phyloP scores from a whole-genome alignment of 2,329 filamentous ascomycete species.

The Colletotrichum liriopes region DNA sequence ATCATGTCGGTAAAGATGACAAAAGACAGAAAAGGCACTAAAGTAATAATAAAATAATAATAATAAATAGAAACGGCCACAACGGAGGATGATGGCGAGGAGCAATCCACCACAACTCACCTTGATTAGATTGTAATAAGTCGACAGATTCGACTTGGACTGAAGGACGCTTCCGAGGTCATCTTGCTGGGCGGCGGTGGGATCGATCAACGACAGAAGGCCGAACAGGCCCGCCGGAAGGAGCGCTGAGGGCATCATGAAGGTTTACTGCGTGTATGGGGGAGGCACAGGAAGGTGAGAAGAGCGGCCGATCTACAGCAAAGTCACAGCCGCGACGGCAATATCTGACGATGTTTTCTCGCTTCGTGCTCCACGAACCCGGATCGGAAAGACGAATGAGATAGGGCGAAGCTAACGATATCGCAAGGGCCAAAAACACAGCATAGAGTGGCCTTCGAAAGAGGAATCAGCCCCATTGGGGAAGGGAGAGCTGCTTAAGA shows the following conservation, averaged over 20 bases:
- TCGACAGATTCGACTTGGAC: conserved; percentile 59
- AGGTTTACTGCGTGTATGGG: not conserved
- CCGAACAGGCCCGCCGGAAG: not conserved
- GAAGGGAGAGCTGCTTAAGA: conserved; percentile 29
- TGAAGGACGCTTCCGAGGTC: conserved; percentile 59
- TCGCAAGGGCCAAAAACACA: not conserved
- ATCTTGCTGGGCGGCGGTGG: conserved; percentile 44
- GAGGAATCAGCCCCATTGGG: not conserved
- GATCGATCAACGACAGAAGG: not conserved
- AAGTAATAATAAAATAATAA: no score
- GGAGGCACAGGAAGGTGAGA: not conserved
- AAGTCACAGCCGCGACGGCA: no score
- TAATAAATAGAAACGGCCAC: no score
- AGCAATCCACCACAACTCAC: conserved; percentile 46
- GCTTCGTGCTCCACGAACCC: not conserved
- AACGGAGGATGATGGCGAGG: no score
- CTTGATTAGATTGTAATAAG: conserved; percentile 61
- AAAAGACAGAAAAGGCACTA: no score
- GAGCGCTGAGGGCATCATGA: conserved; percentile 10
- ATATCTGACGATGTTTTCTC: not conserved
- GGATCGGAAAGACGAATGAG: not conserved
- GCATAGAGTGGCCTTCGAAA: not conserved
- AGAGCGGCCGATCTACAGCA: no score
- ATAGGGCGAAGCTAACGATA: not conserved
- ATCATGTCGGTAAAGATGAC: not conserved